Percentiles rank a stretch among this genome's conserved stretches.
Evolutionary conservation across 2,329 filamentous ascomycete genomes (phyloP).

Genomic region (Paracorniculantispora psalliotae): DNA sequence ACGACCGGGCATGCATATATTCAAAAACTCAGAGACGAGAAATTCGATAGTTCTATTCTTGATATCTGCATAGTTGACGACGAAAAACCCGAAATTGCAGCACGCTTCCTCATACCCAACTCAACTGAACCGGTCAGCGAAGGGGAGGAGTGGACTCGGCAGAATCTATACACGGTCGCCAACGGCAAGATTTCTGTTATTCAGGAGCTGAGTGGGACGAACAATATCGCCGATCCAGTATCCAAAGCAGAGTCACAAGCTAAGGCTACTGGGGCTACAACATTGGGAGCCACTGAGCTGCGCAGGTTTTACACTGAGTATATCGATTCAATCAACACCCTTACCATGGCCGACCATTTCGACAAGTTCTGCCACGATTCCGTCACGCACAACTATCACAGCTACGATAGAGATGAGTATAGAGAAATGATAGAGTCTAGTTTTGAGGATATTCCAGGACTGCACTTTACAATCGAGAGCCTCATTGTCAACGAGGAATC

Average conservation of each 20-base stretch:
- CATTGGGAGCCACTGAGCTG: background rate
- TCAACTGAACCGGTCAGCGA: background rate
- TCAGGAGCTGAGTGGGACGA: background rate
- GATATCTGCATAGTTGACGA: background rate
- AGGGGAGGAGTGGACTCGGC: background rate
- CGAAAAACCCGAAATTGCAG: background rate
- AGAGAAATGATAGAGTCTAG: slow-evolving; percentile 24
- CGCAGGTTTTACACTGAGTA: slow-evolving; percentile 24
- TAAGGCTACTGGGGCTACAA: background rate
- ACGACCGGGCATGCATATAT: background rate
- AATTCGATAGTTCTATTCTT: background rate
- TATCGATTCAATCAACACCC: slow-evolving; percentile 28
- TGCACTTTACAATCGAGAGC: slow-evolving; percentile 23
- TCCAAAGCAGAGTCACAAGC: background rate
- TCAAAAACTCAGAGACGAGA: background rate
- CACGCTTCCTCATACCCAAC: background rate
- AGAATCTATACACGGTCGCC: background rate
- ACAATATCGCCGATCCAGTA: background rate
- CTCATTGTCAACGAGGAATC: slow-evolving; percentile 26
- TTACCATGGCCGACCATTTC: slow-evolving; percentile 22
- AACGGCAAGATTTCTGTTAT: background rate
- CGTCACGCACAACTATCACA: slow-evolving; percentile 27
- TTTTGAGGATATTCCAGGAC: slow-evolving; percentile 24
- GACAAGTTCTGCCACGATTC: slow-evolving; percentile 22
- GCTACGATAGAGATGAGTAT: slow-evolving; percentile 22